A percentile compares a stretch with the other conserved stretches of the same genome.
These are phyloP conservation scores for Magnusiomyces suaveolens DNA, from an alignment of 1,139 yeast species.

Conservation along the genomic window DNA sequence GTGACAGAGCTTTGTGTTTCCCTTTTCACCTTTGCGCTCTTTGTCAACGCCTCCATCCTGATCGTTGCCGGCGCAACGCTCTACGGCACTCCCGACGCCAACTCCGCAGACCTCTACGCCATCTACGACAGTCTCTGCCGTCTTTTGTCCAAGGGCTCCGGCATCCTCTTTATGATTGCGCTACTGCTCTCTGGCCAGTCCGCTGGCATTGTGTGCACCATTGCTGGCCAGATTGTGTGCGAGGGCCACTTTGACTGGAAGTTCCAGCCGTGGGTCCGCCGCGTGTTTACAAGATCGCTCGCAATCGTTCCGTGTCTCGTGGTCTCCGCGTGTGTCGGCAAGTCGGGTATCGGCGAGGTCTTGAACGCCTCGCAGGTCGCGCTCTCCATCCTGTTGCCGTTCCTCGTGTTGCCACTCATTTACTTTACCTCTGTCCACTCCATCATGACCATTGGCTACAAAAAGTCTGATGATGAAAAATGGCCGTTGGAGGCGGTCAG, in stretches of 20 bases:
- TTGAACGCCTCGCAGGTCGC: conserved; percentile 73
- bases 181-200: conserved; percentile 92
- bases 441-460: conserved; percentile 45
- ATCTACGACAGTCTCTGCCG: conserved; percentile 65
- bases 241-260: conserved; percentile 89
- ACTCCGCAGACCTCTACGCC: conserved; percentile 80
- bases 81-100: conserved; percentile 59
- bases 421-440: conserved; percentile 58
- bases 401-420: conserved; percentile 67
- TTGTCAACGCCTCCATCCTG: conserved; percentile 74
- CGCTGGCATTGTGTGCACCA: conserved; percentile 95
- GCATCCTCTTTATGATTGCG: conserved; percentile 84
- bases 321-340: conserved; percentile 69
- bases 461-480: background rate
- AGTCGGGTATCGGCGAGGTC: conserved; percentile 73
- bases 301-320: conserved; percentile 85
- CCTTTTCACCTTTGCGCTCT: conserved; percentile 70
- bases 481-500: background rate
- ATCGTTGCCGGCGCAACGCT: conserved; percentile 81
- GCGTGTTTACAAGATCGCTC: conserved; percentile 70
- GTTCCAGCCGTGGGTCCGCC: conserved; percentile 74
- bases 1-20: conserved; percentile 69
- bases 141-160: conserved; percentile 85
- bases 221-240: conserved; percentile 93
- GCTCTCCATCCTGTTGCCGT: conserved; percentile 60